Base-by-base conservation (phyloP, 306 rosid genomes). In the Malus orientalis region DNA sequence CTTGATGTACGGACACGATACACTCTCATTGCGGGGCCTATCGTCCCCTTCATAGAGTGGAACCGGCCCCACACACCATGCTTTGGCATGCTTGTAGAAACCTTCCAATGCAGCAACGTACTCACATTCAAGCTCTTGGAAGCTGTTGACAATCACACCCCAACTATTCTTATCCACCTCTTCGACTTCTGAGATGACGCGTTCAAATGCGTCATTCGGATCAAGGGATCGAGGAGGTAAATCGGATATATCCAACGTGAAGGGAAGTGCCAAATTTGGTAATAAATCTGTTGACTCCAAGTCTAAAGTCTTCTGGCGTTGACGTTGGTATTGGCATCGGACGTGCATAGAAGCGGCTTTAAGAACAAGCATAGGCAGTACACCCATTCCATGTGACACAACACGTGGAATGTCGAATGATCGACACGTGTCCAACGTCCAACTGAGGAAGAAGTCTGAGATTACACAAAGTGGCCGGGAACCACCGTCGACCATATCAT, bases 1-100 rank as follows among this genome's bases (percentile, higher is more conserved):
- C 15, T 70, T 45, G 54, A 54, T 71, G 32, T 22, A 47, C 25
- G 27, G 23, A 14, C 54, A 2, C 0, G 70, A n/a, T 32, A 16
- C 60, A 14, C 3, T 25, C 57, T 47, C n/a, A 10, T 6, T 40
- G 47, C 30, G 60, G 47, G 68, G 19, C 32, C 14, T 3, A 23
- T 18, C 4, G 1, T 2, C 11, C 12, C 13, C 25, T 44, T 59
- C 65, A 4, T 79, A 71, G 19, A 80, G 73, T 2, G 23, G 13
- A 23, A 77, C 27, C 0, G 85, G 82, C 6, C 87, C 85, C 19
- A 77, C 70, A 12, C 80, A 77, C 80, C 84, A 84, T 4, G 78
- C 63, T 51, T 66, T 77, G 13, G 78, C 71, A 4, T 77, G 27
- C 0, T 8, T 54, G 22, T 78, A 70, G 13, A 68, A 51, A 19